A percentile compares a stretch with the other conserved stretches of the same genome.
phyloP scores from a whole-genome alignment of 2,329 filamentous ascomycete species.

The Aspergillus fumigatiaffinis region DNA sequence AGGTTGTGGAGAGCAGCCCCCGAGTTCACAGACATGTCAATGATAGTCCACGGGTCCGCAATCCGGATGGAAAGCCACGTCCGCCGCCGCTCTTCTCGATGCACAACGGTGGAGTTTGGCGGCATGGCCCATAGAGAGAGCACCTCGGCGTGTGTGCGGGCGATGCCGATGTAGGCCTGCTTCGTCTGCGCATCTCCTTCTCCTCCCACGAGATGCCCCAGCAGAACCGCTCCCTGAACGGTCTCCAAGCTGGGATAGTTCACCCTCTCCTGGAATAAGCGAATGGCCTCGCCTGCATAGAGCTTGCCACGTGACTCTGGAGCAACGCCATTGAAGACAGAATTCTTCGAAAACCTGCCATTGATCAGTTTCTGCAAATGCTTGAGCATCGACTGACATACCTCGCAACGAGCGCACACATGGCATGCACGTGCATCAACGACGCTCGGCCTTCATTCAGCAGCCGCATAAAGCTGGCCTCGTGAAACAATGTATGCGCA shows the following conservation, averaged over 20 bases:
- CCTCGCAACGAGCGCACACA: slow-evolving; percentile 21
- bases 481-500: slow-evolving; percentile 20
- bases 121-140: slow-evolving; percentile 5
- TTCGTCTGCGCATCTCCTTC: slow-evolving; percentile 16
- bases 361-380: background rate
- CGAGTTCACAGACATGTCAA: slow-evolving; percentile 18
- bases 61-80: slow-evolving; percentile 19
- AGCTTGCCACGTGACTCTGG: slow-evolving; percentile 13
- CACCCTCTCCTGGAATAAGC: slow-evolving; percentile 10
- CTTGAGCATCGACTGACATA: background rate
- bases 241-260: slow-evolving; percentile 16
- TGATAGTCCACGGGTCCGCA: slow-evolving; percentile 17
- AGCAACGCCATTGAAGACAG: slow-evolving; percentile 5
- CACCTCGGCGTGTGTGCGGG: slow-evolving; percentile 18
- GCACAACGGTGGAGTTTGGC: background rate
- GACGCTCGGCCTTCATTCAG: slow-evolving; percentile 14
- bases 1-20: background rate
- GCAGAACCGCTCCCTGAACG: slow-evolving; percentile 14
- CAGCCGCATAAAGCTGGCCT: slow-evolving; percentile 15
- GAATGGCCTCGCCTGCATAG: slow-evolving; percentile 10
- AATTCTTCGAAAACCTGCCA: slow-evolving; percentile 15
- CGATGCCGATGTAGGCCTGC: slow-evolving; percentile 18
- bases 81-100: slow-evolving; percentile 15
- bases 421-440: slow-evolving; percentile 16
- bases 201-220: slow-evolving; percentile 17